phyloP scores from a whole-genome alignment of 805 yeast genomes.

The Starmerella scarabaei region DNA sequence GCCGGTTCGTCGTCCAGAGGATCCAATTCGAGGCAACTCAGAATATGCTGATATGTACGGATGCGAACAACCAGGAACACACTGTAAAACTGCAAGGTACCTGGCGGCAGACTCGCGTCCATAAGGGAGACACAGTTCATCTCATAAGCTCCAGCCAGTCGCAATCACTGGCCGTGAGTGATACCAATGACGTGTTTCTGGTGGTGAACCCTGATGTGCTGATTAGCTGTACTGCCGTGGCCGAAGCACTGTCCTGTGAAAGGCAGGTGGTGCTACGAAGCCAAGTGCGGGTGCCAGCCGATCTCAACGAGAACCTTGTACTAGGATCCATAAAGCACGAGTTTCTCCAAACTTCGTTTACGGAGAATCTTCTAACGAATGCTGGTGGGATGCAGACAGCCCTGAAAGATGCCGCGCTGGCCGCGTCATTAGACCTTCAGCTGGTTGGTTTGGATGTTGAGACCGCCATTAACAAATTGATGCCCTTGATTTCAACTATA shows the following conservation, averaged over 20 bases:
- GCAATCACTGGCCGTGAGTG: constrained; percentile 34
- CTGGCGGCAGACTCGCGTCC: constrained; percentile 22
- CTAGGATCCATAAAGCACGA: constrained; percentile 78
- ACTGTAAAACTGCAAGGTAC: constrained; percentile 8
- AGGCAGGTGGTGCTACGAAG: constrained; percentile 53
- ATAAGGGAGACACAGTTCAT: constrained; percentile 25
- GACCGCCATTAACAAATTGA: constrained; percentile 41
- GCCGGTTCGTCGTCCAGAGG: constrained; percentile 8
- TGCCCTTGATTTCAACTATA: constrained; percentile 35
- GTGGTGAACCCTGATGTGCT: constrained; percentile 75
- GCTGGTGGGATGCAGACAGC: constrained; percentile 14
- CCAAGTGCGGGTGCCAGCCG: constrained; percentile 41
- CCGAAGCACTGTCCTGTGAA: constrained; percentile 62
- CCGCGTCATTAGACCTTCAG: constrained; percentile 31
- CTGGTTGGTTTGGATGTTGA: constrained; percentile 42
- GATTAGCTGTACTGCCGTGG: constrained; percentile 67
- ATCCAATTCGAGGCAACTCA: neutral
- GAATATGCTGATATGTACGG: constrained; percentile 2
- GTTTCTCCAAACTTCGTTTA: constrained; percentile 47
- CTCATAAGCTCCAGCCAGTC: constrained; percentile 15
- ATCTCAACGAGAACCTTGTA: constrained; percentile 47
- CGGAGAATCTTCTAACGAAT: constrained; percentile 28
- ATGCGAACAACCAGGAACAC: neutral
- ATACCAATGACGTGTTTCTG: constrained; percentile 44
- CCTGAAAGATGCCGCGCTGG: constrained; percentile 23